A percentile compares a stretch with the other conserved stretches of the same genome.
Evolutionary conservation across 1,284 basidiomycete species (phyloP).

Genomic region (Leccinum ponderosum): DNA sequence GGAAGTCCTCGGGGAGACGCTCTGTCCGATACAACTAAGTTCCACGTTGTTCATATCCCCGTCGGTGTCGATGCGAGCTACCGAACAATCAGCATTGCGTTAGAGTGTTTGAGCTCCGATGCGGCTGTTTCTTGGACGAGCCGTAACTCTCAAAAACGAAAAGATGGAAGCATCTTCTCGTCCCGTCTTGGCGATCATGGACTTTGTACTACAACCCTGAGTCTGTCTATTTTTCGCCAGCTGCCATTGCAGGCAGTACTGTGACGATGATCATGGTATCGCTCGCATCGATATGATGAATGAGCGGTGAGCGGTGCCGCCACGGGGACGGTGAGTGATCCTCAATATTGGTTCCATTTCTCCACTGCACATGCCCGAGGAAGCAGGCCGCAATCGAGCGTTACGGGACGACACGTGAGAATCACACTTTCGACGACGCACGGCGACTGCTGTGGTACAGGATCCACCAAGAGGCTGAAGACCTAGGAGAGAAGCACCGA

Average conservation of each 20-base stretch:
- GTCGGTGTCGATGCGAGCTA: conserved; percentile 12
- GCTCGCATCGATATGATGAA: neutral
- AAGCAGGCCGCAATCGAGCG: conserved; percentile 8
- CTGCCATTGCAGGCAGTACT: neutral
- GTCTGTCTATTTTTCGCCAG: neutral
- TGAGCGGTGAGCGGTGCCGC: conserved; percentile 11
- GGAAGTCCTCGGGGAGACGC: conserved; percentile 20
- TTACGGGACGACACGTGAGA: conserved; percentile 16
- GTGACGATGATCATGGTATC: conserved; percentile 1
- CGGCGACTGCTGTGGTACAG: conserved; percentile 25
- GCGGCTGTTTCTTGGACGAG: conserved; percentile 5
- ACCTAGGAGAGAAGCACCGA: conserved; percentile 31
- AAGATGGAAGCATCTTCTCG: conserved; percentile 8
- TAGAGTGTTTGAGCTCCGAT: conserved; percentile 6
- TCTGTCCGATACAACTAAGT: conserved; percentile 12
- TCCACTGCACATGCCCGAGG: conserved; percentile 8
- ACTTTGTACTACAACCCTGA: neutral
- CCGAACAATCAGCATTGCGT: conserved; percentile 12
- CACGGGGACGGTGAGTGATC: conserved; percentile 14
- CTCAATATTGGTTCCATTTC: conserved; percentile 23
- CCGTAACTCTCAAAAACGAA: conserved; percentile 1
- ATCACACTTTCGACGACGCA: conserved; percentile 14
- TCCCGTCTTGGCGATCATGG: conserved; percentile 17
- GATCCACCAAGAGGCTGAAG: conserved; percentile 25
- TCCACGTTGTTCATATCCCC: conserved; percentile 4